phyloP scores from a whole-genome alignment of 164 flowering plant species.

The Nelumbo lutea region DNA sequence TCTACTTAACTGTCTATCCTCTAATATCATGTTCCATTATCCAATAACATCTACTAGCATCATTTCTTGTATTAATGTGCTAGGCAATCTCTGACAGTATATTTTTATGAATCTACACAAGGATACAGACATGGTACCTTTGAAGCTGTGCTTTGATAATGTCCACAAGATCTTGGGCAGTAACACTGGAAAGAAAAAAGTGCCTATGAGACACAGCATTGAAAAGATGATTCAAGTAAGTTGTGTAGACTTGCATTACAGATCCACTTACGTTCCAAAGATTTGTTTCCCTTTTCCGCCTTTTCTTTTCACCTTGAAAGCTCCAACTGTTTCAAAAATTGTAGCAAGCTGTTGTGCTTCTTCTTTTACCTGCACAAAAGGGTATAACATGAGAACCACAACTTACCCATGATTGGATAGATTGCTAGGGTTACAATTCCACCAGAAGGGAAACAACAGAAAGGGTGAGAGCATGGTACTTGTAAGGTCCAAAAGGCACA shows the following conservation, averaged over 20 bases:
- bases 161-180: conserved; percentile 92
- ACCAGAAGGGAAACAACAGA: conserved; percentile 8
- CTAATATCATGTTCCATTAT: no score
- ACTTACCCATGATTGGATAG: background rate
- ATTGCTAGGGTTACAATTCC: background rate
- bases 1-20: background rate
- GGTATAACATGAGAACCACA: background rate
- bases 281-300: conserved; percentile 90
- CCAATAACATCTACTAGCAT: background rate
- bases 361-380: conserved; percentile 67
- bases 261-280: conserved; percentile 71
- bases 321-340: conserved; percentile 87
- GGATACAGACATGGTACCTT: conserved; percentile 38
- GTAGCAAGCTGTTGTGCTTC: conserved; percentile 88
- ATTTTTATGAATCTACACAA: background rate
- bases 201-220: conserved; percentile 9
- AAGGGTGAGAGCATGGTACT: no score
- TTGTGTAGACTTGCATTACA: background rate
- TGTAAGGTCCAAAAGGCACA: no score
- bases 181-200: conserved; percentile 51
- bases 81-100: background rate
- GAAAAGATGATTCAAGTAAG: background rate
- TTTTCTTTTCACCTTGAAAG: conserved; percentile 92
- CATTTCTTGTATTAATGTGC: background rate
- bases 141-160: conserved; percentile 91